Evolutionary conservation across 768 basidiomycete species (phyloP), one percentile per base, ranked within the genome.

Genomic region (Hypholoma sublateritium): DNA sequence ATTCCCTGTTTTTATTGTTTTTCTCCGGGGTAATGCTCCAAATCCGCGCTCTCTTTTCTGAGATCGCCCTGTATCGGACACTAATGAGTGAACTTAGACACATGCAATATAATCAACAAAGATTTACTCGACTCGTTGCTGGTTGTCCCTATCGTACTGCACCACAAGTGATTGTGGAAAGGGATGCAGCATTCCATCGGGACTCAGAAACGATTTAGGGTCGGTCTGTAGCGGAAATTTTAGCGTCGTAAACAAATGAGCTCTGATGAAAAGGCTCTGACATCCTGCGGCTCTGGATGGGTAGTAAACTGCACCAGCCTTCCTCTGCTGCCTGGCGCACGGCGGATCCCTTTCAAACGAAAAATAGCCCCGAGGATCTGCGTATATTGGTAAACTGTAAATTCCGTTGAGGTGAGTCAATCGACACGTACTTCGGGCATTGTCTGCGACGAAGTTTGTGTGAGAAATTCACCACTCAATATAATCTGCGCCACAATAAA

Each of bases 401-500:
- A 8, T 24, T 11, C 9, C 24, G 39, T 9, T 11, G 24, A 64
- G 50, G 25, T 50, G 45, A 43, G 22, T 21, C 25, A 19, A 25
- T 17, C 14, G 5, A 17, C 9, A 22, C 19, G 13, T 44, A 55
- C 54, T 19, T 55, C 44, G 11, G 54, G 54, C 54, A 55, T 55
- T 8, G 54, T 55, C 54, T 55, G 35, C 13, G 13, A 14, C 14
- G 24, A 14, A 16, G 5, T 32, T 32, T 32, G 28, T 7, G 28
- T 32, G 43, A 44, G 9, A 42, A 14, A 39, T 34, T 58, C n/a
- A 57, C 21, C 59, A 58, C 12, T 50, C 52, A 32, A 35, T 61
- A 65, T 14, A 62, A 56, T 13, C 64, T 51, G 56, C 59, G 28
- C n/a, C 1, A 43, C 21, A 34, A 45, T 32, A 35, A 37, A 46